Conservation (phyloP, 129 eudicot genomes). For the Ambrosia trifida region DNA sequence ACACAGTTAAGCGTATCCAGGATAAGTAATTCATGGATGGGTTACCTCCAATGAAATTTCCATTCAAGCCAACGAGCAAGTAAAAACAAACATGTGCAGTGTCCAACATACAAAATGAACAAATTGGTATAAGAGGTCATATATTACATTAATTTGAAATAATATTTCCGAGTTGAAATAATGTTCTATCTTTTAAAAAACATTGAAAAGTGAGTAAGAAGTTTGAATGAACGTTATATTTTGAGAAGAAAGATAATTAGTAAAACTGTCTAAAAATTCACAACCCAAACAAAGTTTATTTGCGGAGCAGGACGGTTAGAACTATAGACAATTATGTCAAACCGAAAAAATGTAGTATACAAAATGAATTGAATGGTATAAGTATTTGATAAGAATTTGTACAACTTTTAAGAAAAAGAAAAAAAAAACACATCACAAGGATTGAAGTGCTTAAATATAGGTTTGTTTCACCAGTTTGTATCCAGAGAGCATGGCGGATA, state of each 20-base stretch:
- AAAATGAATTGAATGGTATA: slow-evolving; percentile 20
- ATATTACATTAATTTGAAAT: too few species aligned
- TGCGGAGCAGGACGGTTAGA: too few species aligned
- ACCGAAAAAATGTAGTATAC: neutral
- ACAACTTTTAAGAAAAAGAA: neutral
- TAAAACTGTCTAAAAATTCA: neutral
- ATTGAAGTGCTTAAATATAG: slow-evolving; percentile 37
- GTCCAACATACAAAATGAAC: too few species aligned
- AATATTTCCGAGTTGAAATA: too few species aligned
- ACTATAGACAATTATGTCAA: neutral
- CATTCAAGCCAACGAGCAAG: too few species aligned
- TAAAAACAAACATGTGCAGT: too few species aligned
- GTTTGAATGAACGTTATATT: neutral
- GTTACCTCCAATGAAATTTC: too few species aligned
- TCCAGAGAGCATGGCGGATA: slow-evolving; percentile 74
- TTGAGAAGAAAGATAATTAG: neutral
- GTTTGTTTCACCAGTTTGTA: slow-evolving; percentile 66
- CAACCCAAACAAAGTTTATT: neutral
- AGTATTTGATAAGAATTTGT: slow-evolving; percentile 16
- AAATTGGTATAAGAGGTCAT: too few species aligned
- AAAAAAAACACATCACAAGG: slow-evolving; percentile 8
- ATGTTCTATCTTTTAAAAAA: too few species aligned
- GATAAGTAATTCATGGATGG: too few species aligned
- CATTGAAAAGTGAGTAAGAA: too few species aligned
- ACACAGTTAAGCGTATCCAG: too few species aligned